These are phyloP conservation scores for Raffaelea arxii DNA, from an alignment of 2,329 filamentous ascomycete genomes.

Conservation along the genomic window DNA sequence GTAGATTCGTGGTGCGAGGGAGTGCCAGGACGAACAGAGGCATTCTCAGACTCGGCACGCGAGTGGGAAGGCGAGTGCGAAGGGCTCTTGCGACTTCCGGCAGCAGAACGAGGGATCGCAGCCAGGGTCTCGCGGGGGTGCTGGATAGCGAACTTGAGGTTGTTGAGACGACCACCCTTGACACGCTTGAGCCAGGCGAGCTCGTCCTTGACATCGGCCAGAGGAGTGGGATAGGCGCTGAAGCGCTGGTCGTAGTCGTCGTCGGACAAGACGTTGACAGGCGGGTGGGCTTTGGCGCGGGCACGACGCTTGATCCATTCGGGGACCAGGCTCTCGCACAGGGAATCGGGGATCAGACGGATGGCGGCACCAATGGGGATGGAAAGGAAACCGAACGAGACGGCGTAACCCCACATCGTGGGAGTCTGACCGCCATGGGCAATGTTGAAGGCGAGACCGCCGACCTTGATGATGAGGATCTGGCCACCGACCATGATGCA, in stretches of 20 bases:
- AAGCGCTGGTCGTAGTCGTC: conserved; percentile 46
- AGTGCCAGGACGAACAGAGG: conserved; percentile 58
- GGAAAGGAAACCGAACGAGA: conserved; percentile 75
- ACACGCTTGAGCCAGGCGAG: conserved; percentile 70
- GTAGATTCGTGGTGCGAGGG: conserved; percentile 47
- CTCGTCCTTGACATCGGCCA: conserved; percentile 70
- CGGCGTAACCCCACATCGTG: conserved; percentile 79
- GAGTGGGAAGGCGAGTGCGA: conserved; percentile 54
- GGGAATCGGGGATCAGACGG: conserved; percentile 69
- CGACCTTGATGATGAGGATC: conserved; percentile 80
- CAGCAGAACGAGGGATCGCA: conserved; percentile 50
- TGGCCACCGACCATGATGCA: conserved; percentile 81
- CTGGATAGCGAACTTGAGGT: conserved; percentile 67
- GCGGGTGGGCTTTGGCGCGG: conserved; percentile 18
- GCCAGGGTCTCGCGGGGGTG: conserved; percentile 65
- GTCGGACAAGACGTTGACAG: conserved; percentile 53
- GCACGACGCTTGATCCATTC: conserved; percentile 40
- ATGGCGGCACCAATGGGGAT: conserved; percentile 75
- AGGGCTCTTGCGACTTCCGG: conserved; percentile 47
- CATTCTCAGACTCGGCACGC: conserved; percentile 50
- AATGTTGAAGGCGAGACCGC: conserved; percentile 72
- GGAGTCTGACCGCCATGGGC: conserved; percentile 49
- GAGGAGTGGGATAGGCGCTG: conserved; percentile 58
- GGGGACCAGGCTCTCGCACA: conserved; percentile 44
- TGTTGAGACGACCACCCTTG: conserved; percentile 74